These are phyloP conservation scores for Cocos nucifera DNA, from an alignment of 176 grass and related monocot genomes.

Conservation along the genomic window DNA sequence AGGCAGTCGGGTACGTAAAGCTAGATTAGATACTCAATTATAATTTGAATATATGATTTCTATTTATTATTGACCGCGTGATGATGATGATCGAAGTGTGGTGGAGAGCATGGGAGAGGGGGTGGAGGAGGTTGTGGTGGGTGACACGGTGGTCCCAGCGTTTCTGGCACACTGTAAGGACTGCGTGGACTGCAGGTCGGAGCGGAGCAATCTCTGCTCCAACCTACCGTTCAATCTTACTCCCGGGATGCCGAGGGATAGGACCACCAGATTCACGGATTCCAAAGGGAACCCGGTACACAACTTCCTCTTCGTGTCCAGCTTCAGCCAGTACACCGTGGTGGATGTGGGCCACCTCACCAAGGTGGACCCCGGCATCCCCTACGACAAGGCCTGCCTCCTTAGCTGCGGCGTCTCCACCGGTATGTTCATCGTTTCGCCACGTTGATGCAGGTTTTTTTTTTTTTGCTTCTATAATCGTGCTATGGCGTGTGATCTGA, in stretches of 20 bases:
- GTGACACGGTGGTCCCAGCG: conserved; percentile 57
- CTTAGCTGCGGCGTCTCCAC: conserved; percentile 73
- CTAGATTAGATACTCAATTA: no score
- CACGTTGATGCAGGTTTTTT: no score
- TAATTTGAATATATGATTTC: background rate
- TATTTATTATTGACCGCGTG: background rate
- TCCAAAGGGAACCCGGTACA: conserved; percentile 31
- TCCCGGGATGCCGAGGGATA: conserved; percentile 46
- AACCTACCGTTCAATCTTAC: conserved; percentile 29
- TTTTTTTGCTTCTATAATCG: no score
- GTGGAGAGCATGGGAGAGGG: conserved; percentile 73
- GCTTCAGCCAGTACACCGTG: conserved; percentile 72
- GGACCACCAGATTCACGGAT: conserved; percentile 38
- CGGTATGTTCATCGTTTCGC: conserved; percentile 16
- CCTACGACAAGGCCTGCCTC: conserved; percentile 40
- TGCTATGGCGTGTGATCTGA: background rate
- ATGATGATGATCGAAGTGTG: conserved; percentile 25
- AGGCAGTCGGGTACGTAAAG: conserved; percentile 55
- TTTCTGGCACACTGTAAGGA: conserved; percentile 69
- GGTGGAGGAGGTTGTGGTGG: conserved; percentile 41
- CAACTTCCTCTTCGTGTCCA: conserved; percentile 52
- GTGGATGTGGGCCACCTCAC: conserved; percentile 62
- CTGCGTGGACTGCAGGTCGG: conserved; percentile 62
- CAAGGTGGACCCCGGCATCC: conserved; percentile 30
- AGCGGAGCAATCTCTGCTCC: conserved; percentile 81